phyloP scores from a whole-genome alignment of 345 rosid genomes.

The Sonneratia caseolaris region DNA sequence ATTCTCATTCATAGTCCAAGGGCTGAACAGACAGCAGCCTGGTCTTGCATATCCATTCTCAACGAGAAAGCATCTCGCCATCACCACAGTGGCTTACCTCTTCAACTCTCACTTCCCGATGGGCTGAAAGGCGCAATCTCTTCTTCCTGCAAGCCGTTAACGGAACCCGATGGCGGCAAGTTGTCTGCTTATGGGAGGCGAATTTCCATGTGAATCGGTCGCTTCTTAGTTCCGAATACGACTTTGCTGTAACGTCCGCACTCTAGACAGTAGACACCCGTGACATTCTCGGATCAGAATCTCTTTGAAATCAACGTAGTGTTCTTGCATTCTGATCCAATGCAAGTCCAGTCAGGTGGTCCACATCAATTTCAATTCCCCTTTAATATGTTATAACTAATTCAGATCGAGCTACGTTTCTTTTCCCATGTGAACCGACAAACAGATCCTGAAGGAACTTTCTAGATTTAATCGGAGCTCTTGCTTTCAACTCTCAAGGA shows the following conservation, averaged over 20 bases:
- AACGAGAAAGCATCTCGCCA: neutral
- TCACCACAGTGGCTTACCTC: constrained; percentile 15
- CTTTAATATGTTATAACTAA: no score
- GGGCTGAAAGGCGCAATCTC: constrained; percentile 56
- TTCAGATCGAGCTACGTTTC: no score
- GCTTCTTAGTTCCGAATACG: neutral
- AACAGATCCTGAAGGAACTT: no score
- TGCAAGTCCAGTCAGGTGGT: no score
- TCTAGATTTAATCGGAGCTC: no score
- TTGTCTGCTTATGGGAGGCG: constrained; percentile 14
- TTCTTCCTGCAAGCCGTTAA: constrained; percentile 48
- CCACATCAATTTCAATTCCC: no score
- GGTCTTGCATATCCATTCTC: constrained; percentile 35
- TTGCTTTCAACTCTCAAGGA: no score
- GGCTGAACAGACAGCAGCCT: constrained; percentile 61
- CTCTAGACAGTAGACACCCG: neutral
- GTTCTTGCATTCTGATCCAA: no score
- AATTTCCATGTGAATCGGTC: neutral
- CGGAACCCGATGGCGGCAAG: constrained; percentile 16
- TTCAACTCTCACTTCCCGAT: constrained; percentile 37
- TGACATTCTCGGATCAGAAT: no score
- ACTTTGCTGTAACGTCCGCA: neutral
- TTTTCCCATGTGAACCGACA: no score
- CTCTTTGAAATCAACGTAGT: neutral
- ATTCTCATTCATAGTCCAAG: constrained; percentile 61